phyloP scores from a whole-genome alignment of 1,284 basidiomycete genomes.

The Exobasidium rhododendri region DNA sequence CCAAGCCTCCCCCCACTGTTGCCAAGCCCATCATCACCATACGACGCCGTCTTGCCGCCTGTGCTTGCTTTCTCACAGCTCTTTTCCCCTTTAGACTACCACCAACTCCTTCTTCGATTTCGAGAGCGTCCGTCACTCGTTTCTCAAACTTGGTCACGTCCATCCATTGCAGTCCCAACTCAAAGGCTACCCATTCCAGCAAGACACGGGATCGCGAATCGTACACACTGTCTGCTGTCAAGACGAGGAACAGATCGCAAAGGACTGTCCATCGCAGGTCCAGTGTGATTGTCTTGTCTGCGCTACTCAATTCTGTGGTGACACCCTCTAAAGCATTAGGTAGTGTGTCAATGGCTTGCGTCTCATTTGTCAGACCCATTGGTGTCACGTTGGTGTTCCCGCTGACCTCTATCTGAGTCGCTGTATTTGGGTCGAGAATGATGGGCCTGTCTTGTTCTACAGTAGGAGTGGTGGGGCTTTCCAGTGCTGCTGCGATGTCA shows the following conservation, averaged over 20 bases:
- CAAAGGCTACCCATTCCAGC: conserved; percentile 46
- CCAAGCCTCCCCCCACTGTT: conserved; percentile 52
- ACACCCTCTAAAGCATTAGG: conserved; percentile 47
- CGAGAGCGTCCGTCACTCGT: conserved; percentile 50
- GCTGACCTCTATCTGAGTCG: conserved; percentile 34
- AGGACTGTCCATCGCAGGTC: conserved; percentile 54
- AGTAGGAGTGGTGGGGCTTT: background rate
- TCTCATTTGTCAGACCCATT: conserved; percentile 36
- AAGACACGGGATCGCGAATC: conserved; percentile 52
- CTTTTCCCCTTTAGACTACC: conserved; percentile 33
- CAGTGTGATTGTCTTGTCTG: conserved; percentile 50
- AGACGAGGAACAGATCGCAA: conserved; percentile 53
- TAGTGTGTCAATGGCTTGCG: conserved; percentile 38
- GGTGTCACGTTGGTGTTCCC: conserved; percentile 17
- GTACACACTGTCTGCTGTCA: conserved; percentile 53
- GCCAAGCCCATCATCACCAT: conserved; percentile 54
- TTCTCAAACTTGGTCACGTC: conserved; percentile 55
- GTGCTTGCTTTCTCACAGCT: conserved; percentile 33
- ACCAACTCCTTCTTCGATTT: conserved; percentile 52
- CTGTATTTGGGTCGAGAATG: conserved; percentile 47
- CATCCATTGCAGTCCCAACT: conserved; percentile 51
- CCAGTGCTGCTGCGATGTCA: background rate
- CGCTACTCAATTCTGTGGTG: conserved; percentile 47
- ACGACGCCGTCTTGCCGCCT: conserved; percentile 37
- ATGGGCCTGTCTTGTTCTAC: conserved; percentile 6